Evolutionary conservation across 495 filamentous ascomycete species (phyloP).

Genomic region (Aeminium ludgeri): DNA sequence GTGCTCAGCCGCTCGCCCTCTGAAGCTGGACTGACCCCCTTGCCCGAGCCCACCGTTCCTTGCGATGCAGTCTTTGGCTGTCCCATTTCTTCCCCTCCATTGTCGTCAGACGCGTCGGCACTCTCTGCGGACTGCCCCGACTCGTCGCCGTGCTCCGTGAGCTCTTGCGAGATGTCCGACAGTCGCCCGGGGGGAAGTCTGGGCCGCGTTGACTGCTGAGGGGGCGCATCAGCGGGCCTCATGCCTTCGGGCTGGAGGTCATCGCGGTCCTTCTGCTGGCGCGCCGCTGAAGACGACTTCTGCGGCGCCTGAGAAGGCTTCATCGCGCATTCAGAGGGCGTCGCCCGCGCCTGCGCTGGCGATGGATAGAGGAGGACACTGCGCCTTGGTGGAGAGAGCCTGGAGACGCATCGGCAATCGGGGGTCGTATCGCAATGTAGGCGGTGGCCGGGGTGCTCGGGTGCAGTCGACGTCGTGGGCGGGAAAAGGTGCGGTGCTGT

Average conservation of each 20-base stretch:
- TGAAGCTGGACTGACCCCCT: background rate
- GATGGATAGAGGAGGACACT: no score
- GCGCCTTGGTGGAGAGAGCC: no score
- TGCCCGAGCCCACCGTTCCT: background rate
- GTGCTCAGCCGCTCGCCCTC: conserved; percentile 19
- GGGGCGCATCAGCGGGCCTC: background rate
- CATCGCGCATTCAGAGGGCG: background rate
- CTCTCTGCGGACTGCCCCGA: conserved; percentile 1
- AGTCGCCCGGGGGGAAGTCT: conserved; percentile 1
- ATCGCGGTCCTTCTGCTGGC: no score
- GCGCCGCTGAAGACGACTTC: background rate
- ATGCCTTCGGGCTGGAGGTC: background rate
- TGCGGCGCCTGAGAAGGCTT: background rate
- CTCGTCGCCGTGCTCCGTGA: background rate
- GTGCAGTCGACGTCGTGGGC: no score
- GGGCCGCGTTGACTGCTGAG: background rate
- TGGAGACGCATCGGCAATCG: no score
- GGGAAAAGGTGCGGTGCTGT: no score
- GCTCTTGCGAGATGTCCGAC: conserved; percentile 3
- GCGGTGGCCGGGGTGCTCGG: no score
- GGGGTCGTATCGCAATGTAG: no score
- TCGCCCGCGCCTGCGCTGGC: no score
- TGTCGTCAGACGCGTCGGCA: background rate
- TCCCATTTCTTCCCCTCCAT: background rate
- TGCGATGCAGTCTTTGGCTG: background rate